Conservation (phyloP, 257 asterid species). For the Solanum sejunctum region DNA sequence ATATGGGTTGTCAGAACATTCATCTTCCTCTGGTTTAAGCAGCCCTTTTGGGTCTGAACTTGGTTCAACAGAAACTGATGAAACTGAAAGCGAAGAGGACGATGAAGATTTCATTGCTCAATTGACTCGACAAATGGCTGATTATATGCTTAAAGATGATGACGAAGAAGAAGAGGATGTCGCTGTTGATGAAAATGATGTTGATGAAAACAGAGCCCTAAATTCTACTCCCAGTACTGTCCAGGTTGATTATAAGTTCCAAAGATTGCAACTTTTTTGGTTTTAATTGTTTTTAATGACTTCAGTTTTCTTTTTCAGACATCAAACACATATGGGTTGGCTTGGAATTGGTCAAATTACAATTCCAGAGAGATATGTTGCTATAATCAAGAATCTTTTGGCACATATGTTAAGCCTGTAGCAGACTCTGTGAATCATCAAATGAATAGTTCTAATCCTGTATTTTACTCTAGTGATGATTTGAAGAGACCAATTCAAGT, state of each 20-base stretch:
- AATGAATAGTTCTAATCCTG: not conserved
- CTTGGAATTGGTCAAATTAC: conserved; percentile 3
- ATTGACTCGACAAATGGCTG: conserved; percentile 80
- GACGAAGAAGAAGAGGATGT: conserved; percentile 10
- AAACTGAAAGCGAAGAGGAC: conserved; percentile 48
- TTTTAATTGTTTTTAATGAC: not conserved
- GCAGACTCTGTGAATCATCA: not conserved
- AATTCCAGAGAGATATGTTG: not conserved
- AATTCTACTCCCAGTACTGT: not conserved
- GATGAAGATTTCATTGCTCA: conserved; percentile 49
- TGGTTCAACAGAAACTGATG: conserved; percentile 28
- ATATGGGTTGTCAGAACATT: conserved; percentile 10
- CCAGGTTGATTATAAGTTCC: not conserved
- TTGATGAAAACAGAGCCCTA: not conserved
- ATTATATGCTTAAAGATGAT: conserved; percentile 62
- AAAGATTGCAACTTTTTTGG: not conserved
- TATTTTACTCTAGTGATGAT: not conserved
- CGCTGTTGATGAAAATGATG: not conserved
- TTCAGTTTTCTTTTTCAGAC: not conserved
- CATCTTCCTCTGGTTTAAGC: conserved; percentile 53
- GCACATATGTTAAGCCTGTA: not conserved
- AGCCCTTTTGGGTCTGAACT: conserved; percentile 57
- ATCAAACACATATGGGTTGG: not conserved
- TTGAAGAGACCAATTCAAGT: conserved; percentile 4
- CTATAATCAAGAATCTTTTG: not conserved